Evolutionary conservation across 192 early-diverging fungal genomes (phyloP).

Genomic region (Linderina pennispora): DNA sequence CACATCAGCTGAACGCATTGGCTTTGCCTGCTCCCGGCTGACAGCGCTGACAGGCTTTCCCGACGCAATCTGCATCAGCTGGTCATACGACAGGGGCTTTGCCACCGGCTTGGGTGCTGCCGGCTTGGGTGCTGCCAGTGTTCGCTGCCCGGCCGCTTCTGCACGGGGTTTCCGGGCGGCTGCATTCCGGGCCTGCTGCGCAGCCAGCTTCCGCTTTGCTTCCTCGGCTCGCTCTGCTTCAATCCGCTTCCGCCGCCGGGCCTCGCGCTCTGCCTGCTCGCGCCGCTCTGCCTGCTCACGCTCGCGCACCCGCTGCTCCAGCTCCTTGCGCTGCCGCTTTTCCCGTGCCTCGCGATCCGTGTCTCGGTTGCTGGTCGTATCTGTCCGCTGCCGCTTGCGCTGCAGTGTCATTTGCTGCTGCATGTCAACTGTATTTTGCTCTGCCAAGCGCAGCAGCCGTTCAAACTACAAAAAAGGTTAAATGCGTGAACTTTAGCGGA

Average conservation of each 20-base stretch:
- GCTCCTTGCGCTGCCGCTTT: slow-evolving; percentile 23
- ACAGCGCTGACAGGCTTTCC: slow-evolving; percentile 2
- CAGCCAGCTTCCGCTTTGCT: neutral
- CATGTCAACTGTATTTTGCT: slow-evolving; percentile 38
- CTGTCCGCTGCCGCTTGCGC: slow-evolving; percentile 14
- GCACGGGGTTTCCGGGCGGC: neutral
- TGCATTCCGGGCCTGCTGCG: slow-evolving; percentile 1
- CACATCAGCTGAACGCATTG: too few species aligned
- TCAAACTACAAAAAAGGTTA: slow-evolving; percentile 27
- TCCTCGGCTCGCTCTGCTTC: slow-evolving; percentile 8
- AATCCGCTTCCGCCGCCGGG: slow-evolving; percentile 9
- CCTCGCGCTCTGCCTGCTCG: slow-evolving; percentile 3
- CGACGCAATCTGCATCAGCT: slow-evolving; percentile 44
- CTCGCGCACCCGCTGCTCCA: slow-evolving; percentile 25
- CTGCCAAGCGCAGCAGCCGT: slow-evolving; percentile 39
- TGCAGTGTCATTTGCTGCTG: slow-evolving; percentile 22
- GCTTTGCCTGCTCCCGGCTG: too few species aligned
- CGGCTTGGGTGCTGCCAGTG: too few species aligned
- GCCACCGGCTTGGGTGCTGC: neutral
- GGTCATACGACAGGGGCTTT: slow-evolving; percentile 23
- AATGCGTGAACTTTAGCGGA: too few species aligned
- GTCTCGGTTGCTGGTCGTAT: neutral
- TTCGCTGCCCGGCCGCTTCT: too few species aligned
- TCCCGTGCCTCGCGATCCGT: slow-evolving; percentile 11
- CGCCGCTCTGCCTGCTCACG: slow-evolving; percentile 15